Base-by-base conservation (phyloP, 305 asterid genomes). In the Fraxinus baroniana region DNA sequence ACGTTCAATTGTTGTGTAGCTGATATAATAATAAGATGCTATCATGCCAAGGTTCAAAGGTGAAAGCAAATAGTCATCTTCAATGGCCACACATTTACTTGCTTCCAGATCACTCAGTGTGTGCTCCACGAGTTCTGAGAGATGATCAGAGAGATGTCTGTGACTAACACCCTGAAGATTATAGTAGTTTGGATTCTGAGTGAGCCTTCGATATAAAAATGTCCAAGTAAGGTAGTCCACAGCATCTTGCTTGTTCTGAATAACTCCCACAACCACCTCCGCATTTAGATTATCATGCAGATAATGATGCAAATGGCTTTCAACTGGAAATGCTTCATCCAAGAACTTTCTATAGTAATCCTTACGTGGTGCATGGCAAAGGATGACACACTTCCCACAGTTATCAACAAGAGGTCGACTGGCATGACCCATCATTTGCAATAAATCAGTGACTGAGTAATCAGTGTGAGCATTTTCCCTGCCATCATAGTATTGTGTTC, bases 361-460 rank as follows among this genome's bases (percentile, higher is more conserved):
- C 79, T 94, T 94, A 18, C 97, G 91, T 2, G 98, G 97, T n/a
- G 98, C 97, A 85, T 94, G 99, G 82, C 97, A 96, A 41, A 94
- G 95, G 80, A 96, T 93, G 84, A 96, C 97, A 84, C 98, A 93
- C 86, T 94, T 94, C 76, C 99, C 98, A 1, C 95, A 92, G 78
- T 90, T 92, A 87, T 95, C 98, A 52, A 90, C 86, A 37, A 92
- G 94, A 83, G 98, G 98, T 71, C 98, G 94, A 84, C 98, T 91
- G 82, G 98, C 98, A 87, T 94, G 97, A 55, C 98, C 98, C 97
- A 95, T 94, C 97, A 95, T 95, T 92, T 95, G 97, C 88, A 95
- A 88, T 81, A 95, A 88, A 86, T 94, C 98, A 55, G 93, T 92
- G 71, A 95, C 97, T 1, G 97, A 97, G 84, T 94, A 95, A 86